Evolutionary conservation across 441 rosid species (phyloP).

Genomic region (Viola pubescens): DNA sequence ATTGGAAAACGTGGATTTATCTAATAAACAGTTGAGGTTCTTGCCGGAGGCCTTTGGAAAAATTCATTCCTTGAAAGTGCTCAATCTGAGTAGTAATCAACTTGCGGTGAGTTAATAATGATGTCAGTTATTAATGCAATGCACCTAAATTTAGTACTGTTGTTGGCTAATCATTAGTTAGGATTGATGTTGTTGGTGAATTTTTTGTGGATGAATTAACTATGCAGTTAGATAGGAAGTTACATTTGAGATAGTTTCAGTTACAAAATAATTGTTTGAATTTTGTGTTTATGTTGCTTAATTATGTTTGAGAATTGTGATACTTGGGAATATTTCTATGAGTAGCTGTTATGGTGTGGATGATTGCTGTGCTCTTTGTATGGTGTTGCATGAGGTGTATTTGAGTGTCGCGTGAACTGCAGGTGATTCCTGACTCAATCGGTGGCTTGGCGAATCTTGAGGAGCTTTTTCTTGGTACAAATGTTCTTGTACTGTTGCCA

Average conservation of each 20-base stretch:
- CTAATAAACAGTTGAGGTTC: slow-evolving; percentile 40
- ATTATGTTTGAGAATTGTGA: no score
- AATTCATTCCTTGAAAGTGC: slow-evolving; percentile 49
- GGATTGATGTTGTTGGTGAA: no score
- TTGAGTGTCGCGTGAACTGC: slow-evolving; percentile 8
- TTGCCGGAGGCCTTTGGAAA: slow-evolving; percentile 79
- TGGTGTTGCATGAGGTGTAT: background rate
- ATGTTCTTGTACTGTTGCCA: slow-evolving; percentile 61
- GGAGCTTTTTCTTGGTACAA: slow-evolving; percentile 67
- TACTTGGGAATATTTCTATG: no score
- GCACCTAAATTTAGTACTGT: background rate
- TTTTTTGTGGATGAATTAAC: no score
- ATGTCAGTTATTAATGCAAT: background rate
- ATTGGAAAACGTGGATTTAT: slow-evolving; percentile 58
- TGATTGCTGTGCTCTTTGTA: background rate
- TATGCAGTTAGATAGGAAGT: no score
- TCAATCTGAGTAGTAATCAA: slow-evolving; percentile 61
- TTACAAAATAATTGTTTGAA: no score
- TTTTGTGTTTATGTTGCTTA: no score
- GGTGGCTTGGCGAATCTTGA: slow-evolving; percentile 58
- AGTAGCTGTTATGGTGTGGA: no score
- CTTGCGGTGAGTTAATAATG: slow-evolving; percentile 42
- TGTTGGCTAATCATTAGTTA: no score
- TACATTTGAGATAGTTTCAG: no score
- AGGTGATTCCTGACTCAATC: slow-evolving; percentile 78